These are phyloP conservation scores for Tolypocladium tundrense DNA, from an alignment of 2,329 filamentous ascomycete genomes.

Conservation along the genomic window DNA sequence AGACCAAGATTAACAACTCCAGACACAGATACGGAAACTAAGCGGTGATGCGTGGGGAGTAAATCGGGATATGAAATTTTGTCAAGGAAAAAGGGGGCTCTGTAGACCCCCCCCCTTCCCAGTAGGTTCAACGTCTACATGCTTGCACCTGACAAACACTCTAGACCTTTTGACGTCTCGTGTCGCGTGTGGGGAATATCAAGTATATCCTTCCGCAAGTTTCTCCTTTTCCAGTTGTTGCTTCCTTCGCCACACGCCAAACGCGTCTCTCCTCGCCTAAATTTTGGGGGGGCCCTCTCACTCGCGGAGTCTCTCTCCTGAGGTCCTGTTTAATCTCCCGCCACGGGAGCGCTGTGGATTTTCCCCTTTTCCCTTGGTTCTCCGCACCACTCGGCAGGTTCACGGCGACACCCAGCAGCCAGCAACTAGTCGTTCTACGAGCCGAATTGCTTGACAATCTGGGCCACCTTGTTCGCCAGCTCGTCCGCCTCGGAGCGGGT, in stretches of 20 bases:
- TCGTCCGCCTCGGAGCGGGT: conserved; percentile 85
- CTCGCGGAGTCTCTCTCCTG: background rate
- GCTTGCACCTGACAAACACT: background rate
- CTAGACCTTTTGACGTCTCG: background rate
- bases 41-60: background rate
- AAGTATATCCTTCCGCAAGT: background rate
- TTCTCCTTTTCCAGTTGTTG: background rate
- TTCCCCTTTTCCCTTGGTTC: background rate
- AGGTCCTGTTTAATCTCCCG: no score
- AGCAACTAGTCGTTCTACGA: conserved; percentile 13
- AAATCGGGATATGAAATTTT: background rate
- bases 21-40: background rate
- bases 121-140: background rate
- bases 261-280: background rate
- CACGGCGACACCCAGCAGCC: background rate
- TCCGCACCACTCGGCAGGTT: background rate
- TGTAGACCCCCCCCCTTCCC: background rate
- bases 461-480: conserved; percentile 72
- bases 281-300: background rate
- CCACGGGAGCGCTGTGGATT: background rate
- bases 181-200: background rate
- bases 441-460: conserved; percentile 55
- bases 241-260: background rate
- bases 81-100: background rate
- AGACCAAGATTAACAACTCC: background rate